Percentiles rank a stretch among this genome's conserved stretches.
These are phyloP conservation scores for Sporisorium exsertum DNA, from an alignment of 1,284 basidiomycete genomes.

Conservation along the genomic window DNA sequence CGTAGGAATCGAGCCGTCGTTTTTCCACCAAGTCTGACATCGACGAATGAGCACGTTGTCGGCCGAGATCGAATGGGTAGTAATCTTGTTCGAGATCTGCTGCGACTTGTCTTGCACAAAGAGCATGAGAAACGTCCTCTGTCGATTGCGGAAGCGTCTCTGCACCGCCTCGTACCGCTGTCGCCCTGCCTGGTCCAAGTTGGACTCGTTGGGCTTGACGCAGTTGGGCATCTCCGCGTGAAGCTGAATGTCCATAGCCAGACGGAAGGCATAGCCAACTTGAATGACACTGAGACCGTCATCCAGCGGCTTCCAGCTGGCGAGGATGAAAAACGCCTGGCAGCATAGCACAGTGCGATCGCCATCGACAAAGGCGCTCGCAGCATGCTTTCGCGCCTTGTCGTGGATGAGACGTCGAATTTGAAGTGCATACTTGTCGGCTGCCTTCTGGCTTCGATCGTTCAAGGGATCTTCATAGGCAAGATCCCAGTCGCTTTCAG, in stretches of 20 bases:
- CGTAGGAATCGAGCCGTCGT: conserved; percentile 31
- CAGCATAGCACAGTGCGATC: conserved; percentile 48
- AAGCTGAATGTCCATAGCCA: conserved; percentile 55
- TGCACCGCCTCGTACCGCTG: conserved; percentile 45
- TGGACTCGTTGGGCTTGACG: conserved; percentile 45
- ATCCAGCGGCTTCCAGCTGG: conserved; percentile 52
- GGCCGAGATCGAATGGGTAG: conserved; percentile 38
- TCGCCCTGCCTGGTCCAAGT: conserved; percentile 34
- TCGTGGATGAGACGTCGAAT: conserved; percentile 41
- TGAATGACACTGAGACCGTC: conserved; percentile 51
- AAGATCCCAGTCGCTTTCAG: conserved; percentile 30
- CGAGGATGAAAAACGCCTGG: conserved; percentile 51
- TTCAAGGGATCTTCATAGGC: conserved; percentile 29
- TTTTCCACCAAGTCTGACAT: conserved; percentile 50
- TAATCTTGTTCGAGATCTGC: conserved; percentile 53
- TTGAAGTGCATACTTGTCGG: conserved; percentile 38
- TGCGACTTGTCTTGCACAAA: conserved; percentile 56
- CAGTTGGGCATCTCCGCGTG: conserved; percentile 51
- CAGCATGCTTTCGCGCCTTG: conserved; percentile 42
- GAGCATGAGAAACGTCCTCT: conserved; percentile 52
- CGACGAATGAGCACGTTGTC: conserved; percentile 45
- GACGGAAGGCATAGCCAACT: conserved; percentile 49
- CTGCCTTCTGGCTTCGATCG: conserved; percentile 26
- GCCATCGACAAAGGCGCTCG: conserved; percentile 49
- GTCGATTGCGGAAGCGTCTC: conserved; percentile 50